Evolutionary conservation across 108 stramenopile species (phyloP), one percentile per base, ranked within the genome.

Genomic region (Pinguiococcus pyrenoidosus): DNA sequence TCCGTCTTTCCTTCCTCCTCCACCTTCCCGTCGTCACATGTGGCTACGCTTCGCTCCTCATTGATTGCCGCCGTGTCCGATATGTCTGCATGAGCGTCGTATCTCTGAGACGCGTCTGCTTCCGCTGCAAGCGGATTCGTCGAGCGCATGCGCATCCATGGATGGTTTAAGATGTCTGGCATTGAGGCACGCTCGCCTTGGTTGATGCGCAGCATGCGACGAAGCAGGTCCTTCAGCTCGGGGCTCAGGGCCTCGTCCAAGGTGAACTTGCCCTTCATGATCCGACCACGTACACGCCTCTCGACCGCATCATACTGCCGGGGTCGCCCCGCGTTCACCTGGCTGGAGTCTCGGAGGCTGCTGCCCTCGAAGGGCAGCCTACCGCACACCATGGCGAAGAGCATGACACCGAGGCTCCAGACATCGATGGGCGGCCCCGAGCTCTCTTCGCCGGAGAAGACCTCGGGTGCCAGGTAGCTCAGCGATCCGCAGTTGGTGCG

Each of bases 401-500:
- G 44, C 10, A 67, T 64, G 3, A 67, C 66, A 5, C 66, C 66
- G 17, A 64, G 12, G 21, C 53, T 55, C 66, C 66, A 67, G 28
- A 67, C 62, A 44, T 67, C 66, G 13, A 67, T 28, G 1, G 66
- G 66, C n/a, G 66, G 66, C 1, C 66, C 66, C 14, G 66, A 62
- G 45, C 64, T 67, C 40, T 18, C 9, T 35, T 47, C 16, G n/a
- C 9, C 9, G 2, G 25, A 18, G 12, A 3, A 5, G 10, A 56
- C 55, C 59, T 66, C 65, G 10, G 65, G 65, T 4, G 65, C 65
- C 3, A 67, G 51, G 44, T 60, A 67, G 26, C 54, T 56, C 14
- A 67, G 45, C 17, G 59, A 53, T 4, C 65, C 65, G 59, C 65
- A 67, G 25, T 32, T 60, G 17, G 58, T 51, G 18, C 59, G 40